A percentile compares a stretch with the other conserved stretches of the same genome.
These are phyloP conservation scores for Fibroporia radiculosa DNA, from an alignment of 768 basidiomycete genomes.

Conservation along the genomic window DNA sequence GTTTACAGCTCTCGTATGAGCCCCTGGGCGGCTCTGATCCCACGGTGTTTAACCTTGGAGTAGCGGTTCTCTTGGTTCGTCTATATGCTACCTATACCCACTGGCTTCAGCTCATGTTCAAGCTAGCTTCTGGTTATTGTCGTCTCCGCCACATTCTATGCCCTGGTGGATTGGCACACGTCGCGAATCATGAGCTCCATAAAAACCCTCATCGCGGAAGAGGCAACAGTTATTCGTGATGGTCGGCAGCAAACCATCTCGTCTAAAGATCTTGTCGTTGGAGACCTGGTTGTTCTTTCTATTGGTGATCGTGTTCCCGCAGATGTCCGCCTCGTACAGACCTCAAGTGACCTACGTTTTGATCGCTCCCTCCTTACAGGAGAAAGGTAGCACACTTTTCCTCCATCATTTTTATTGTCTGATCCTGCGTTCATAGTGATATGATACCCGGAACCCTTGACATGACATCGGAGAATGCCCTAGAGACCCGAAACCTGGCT, in stretches of 20 bases:
- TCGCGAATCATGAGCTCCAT: conserved; percentile 55
- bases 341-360: conserved; percentile 51
- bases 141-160: conserved; percentile 39
- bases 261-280: conserved; percentile 54
- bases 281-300: conserved; percentile 54
- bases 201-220: conserved; percentile 57
- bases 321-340: conserved; percentile 56
- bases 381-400: conserved; percentile 36
- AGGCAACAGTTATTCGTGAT: conserved; percentile 55
- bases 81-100: conserved; percentile 27
- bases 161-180: conserved; percentile 48
- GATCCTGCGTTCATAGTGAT: conserved; percentile 28
- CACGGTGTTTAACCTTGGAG: conserved; percentile 46
- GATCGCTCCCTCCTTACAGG: conserved; percentile 63
- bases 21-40: conserved; percentile 53
- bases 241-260: conserved; percentile 33
- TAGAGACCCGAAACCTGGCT: conserved; percentile 49
- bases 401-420: too few relatives aligned
- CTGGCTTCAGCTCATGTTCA: conserved; percentile 19
- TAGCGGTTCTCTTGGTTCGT: conserved; percentile 47
- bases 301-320: conserved; percentile 69
- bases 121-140: conserved; percentile 34
- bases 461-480: conserved; percentile 22
- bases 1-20: conserved; percentile 37
- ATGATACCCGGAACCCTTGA: conserved; percentile 38